phyloP scores from a whole-genome alignment of 495 filamentous ascomycete species.

The Saxophila tyrrhenica region DNA sequence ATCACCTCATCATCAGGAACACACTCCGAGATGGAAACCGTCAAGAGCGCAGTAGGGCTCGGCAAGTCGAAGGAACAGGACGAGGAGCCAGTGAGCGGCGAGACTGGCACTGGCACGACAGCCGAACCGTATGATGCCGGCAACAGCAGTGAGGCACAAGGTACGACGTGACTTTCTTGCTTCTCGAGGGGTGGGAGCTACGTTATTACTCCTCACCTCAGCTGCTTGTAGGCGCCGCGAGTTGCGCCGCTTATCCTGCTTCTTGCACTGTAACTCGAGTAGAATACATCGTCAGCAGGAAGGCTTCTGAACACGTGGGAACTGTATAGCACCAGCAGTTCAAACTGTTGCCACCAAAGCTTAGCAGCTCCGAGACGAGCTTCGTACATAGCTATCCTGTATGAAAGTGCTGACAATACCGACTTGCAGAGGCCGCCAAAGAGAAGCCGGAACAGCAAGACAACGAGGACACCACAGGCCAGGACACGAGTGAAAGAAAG shows the following conservation, averaged over 20 bases:
- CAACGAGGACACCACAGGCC: background rate
- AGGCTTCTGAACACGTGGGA: too few species aligned
- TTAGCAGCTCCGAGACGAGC: background rate
- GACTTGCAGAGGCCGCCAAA: background rate
- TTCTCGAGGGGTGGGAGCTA: background rate
- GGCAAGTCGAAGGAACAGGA: constrained; percentile 17
- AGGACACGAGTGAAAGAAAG: too few species aligned
- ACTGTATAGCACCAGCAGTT: too few species aligned
- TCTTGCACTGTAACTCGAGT: too few species aligned
- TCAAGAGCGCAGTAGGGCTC: constrained; percentile 15
- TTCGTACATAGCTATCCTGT: too few species aligned
- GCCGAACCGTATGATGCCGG: constrained; percentile 22
- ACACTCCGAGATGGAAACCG: constrained; percentile 6
- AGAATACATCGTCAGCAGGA: too few species aligned
- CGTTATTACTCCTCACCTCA: background rate
- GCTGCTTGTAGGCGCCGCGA: background rate
- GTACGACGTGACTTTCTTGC: background rate
- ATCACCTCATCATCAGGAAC: background rate
- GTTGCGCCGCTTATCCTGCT: background rate
- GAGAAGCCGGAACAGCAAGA: background rate
- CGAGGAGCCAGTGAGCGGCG: constrained; percentile 21
- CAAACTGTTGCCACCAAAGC: too few species aligned
- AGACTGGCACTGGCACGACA: constrained; percentile 18
- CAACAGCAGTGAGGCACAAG: constrained; percentile 11
- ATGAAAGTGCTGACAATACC: background rate